Conservation (phyloP, 768 basidiomycete species). For the Pulveroboletus sp. region DNA sequence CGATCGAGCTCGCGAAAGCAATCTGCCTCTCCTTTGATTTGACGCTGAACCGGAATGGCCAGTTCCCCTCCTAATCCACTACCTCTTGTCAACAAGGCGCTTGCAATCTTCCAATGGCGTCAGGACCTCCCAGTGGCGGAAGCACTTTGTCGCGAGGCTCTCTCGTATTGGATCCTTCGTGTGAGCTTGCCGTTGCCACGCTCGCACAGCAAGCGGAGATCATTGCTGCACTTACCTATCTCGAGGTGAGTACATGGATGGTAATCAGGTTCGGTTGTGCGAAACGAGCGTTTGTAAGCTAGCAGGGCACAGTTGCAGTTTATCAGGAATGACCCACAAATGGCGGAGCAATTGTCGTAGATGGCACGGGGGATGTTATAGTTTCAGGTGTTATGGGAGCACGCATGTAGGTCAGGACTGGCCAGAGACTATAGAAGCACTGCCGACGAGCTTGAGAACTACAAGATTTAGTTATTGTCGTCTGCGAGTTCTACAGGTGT, state of each 20-base stretch:
- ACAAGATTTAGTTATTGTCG: not conserved
- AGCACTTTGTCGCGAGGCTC: conserved; percentile 80
- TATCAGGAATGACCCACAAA: conserved; percentile 74
- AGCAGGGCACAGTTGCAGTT: conserved; percentile 81
- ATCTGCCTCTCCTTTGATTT: conserved; percentile 31
- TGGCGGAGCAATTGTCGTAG: conserved; percentile 61
- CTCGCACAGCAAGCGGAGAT: conserved; percentile 92
- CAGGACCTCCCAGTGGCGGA: conserved; percentile 84
- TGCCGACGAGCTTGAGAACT: conserved; percentile 2
- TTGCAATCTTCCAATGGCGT: conserved; percentile 93
- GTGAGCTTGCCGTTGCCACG: conserved; percentile 94
- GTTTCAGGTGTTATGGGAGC: conserved; percentile 11
- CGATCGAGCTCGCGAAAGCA: conserved; percentile 86
- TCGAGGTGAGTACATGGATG: conserved; percentile 51
- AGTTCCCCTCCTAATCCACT: conserved; percentile 73
- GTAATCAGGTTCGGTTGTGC: not conserved
- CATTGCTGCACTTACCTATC: conserved; percentile 67
- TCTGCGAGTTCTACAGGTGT: conserved; percentile 2
- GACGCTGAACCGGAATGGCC: conserved; percentile 5
- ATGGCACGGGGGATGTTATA: conserved; percentile 41
- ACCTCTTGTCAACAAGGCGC: conserved; percentile 95
- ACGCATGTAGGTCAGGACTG: no score
- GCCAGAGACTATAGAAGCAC: conserved; percentile 2
- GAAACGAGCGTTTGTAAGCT: conserved; percentile 52
- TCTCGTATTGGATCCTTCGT: conserved; percentile 85